Evolutionary conservation across 345 rosid genomes (phyloP), one percentile per base, ranked within the genome.

Genomic region (Gossypium mustelinum): DNA sequence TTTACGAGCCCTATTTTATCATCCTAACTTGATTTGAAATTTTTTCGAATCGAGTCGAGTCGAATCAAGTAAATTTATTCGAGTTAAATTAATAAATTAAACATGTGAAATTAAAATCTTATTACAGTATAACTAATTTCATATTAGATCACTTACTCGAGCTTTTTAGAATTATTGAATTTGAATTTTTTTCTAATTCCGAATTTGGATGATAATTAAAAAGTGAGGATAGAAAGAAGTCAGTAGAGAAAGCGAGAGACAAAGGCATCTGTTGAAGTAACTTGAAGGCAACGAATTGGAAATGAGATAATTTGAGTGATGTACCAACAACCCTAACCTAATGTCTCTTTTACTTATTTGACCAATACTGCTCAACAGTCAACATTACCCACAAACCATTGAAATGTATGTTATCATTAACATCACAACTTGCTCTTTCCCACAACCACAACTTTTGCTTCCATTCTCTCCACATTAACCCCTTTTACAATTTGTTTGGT

Each of bases 251-350:
- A 44, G 70, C 52, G 29, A 65, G 27, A 24, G 72, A 47, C n/a
- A 67, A 17, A n/a, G 55, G 47, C 41, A 76, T 62, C 34, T 57
- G 2, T 80, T 74, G 85, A 81, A 79, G 86, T 68, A 43, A 7
- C 89, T 86, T 86, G 69, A 82, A 69, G 92, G 72, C 86, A 78
- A 87, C 81, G 85, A 51, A 43, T 81, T n/a, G 4, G 78, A 29
- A 85, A 85, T 77, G 84, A 7, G 65, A 25, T 59, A 39, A 4
- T 25, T 34, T 34, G 41, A 5, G 18, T 27, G 65, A 29, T 29
- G 66, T 61, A 16, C 44, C 66, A 61, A 61, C 66, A 13, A 61
- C 66, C 66, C 44, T 61, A 13, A 5, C 66, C 66, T 61, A 29
- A 14, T 27, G 12, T 11, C 22, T 14, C 18, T 14, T 16, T 5